These are phyloP conservation scores for Diutina siamensis DNA, from an alignment of 1,139 yeast species.

Conservation along the genomic window DNA sequence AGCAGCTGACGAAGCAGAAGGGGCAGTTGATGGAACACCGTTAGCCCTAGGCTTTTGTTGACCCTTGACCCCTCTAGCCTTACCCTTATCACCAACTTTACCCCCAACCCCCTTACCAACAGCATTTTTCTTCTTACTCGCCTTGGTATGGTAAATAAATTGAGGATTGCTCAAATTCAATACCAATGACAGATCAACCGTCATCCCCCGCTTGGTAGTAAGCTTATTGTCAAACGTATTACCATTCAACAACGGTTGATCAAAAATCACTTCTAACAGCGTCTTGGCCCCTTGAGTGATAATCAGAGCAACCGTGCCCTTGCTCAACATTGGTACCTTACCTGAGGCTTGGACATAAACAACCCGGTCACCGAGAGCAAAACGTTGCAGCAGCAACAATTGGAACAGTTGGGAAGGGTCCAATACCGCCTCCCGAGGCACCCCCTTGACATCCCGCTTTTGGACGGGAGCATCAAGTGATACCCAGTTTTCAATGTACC, in stretches of 20 bases:
- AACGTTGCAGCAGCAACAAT: slow-evolving; percentile 62
- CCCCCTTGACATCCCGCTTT: slow-evolving; percentile 58
- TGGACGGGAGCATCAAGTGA: slow-evolving; percentile 29
- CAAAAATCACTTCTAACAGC: slow-evolving; percentile 69
- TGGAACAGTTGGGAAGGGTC: slow-evolving; percentile 68
- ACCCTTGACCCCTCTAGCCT: background rate
- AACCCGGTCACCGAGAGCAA: slow-evolving; percentile 82
- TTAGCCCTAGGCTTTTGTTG: slow-evolving; percentile 12
- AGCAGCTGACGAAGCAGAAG: slow-evolving; percentile 9
- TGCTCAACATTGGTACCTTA: slow-evolving; percentile 75
- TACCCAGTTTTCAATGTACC: slow-evolving; percentile 39
- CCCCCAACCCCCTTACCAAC: too few species aligned
- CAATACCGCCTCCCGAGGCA: slow-evolving; percentile 76
- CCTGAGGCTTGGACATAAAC: slow-evolving; percentile 81
- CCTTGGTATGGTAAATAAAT: slow-evolving; percentile 63
- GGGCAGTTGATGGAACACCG: slow-evolving; percentile 6
- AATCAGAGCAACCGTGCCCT: slow-evolving; percentile 86
- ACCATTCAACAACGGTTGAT: slow-evolving; percentile 73
- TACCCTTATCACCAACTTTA: slow-evolving; percentile 12
- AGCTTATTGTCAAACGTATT: slow-evolving; percentile 70
- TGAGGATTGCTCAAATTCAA: slow-evolving; percentile 69
- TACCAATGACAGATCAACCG: slow-evolving; percentile 72
- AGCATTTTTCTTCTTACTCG: slow-evolving; percentile 39
- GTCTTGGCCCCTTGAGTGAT: slow-evolving; percentile 49
- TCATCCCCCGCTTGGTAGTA: slow-evolving; percentile 68